A percentile compares a stretch with the other conserved stretches of the same genome.
These are phyloP conservation scores for Mortierella antarctica DNA, from an alignment of 192 early-diverging fungal species.

Conservation along the genomic window DNA sequence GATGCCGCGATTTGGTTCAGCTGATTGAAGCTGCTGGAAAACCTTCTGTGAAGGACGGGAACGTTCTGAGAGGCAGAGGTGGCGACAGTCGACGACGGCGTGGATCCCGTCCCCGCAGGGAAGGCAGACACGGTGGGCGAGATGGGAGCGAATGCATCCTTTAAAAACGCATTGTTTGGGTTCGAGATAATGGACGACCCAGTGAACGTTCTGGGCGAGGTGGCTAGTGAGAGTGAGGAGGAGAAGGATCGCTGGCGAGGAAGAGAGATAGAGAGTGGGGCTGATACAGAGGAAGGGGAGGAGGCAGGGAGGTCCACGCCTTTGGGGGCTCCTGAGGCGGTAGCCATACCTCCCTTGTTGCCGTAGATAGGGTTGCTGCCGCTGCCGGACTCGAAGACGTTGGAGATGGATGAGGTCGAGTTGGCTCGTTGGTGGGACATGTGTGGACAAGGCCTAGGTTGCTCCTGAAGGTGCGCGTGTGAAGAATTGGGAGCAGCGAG, in stretches of 20 bases:
- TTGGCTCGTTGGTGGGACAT: slow-evolving; percentile 46
- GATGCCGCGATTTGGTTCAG: slow-evolving; percentile 38
- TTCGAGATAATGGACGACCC: slow-evolving; percentile 41
- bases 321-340: background rate
- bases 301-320: background rate
- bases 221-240: slow-evolving; percentile 27
- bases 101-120: slow-evolving; percentile 3
- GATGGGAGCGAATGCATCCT: background rate
- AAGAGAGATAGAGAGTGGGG: slow-evolving; percentile 26
- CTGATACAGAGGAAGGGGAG: background rate
- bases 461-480: background rate
- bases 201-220: slow-evolving; percentile 35
- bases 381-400: slow-evolving; percentile 10
- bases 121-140: slow-evolving; percentile 1
- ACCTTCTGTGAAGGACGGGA: slow-evolving; percentile 37
- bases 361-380: slow-evolving; percentile 1
- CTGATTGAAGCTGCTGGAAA: slow-evolving; percentile 49
- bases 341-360: slow-evolving; percentile 25
- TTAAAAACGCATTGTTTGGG: slow-evolving; percentile 28
- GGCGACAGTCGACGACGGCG: slow-evolving; percentile 14
- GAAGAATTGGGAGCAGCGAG: background rate
- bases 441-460: background rate
- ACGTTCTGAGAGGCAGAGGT: slow-evolving; percentile 15
- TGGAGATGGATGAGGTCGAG: slow-evolving; percentile 40
- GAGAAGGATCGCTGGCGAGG: slow-evolving; percentile 52